Conservation (phyloP, 805 yeast species). For the Candida qinlingensis region DNA sequence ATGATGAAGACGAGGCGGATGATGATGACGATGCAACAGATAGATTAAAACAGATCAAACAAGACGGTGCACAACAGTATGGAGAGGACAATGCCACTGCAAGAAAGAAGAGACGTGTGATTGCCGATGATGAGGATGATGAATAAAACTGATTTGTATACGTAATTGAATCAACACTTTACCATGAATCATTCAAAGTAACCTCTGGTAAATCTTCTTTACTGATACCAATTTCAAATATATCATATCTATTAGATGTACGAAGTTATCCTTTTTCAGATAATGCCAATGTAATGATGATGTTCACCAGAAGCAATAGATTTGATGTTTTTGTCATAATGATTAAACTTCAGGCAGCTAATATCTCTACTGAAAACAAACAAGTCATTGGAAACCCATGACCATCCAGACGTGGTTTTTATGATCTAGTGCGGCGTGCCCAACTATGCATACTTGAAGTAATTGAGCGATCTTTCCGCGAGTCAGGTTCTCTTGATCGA, state of each 20-base stretch:
- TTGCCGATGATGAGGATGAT: constrained; percentile 53
- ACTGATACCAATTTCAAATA: constrained; percentile 86
- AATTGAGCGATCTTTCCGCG: constrained; percentile 25
- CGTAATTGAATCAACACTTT: constrained; percentile 15
- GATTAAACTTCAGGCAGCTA: constrained; percentile 68
- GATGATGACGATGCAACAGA: constrained; percentile 45
- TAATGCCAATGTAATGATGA: constrained; percentile 75
- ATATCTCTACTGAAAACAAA: constrained; percentile 89
- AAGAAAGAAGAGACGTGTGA: constrained; percentile 42
- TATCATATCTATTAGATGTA: constrained; percentile 87
- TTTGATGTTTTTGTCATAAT: constrained; percentile 49
- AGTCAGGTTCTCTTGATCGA: constrained; percentile 21
- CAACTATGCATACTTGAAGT: constrained; percentile 65
- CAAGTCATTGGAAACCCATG: constrained; percentile 97
- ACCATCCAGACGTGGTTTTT: constrained; percentile 71
- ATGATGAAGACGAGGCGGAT: constrained; percentile 36
- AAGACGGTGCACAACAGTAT: constrained; percentile 50
- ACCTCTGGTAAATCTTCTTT: constrained; percentile 60
- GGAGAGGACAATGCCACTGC: constrained; percentile 22
- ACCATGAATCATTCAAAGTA: constrained; percentile 71
- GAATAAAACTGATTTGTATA: constrained; percentile 1
- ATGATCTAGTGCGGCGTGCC: constrained; percentile 73
- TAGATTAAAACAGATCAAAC: constrained; percentile 24
- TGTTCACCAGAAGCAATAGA: constrained; percentile 91
- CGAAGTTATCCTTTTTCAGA: constrained; percentile 67